Base-by-base conservation (phyloP, 208 protist species). In the Leishmania turanica region DNA sequence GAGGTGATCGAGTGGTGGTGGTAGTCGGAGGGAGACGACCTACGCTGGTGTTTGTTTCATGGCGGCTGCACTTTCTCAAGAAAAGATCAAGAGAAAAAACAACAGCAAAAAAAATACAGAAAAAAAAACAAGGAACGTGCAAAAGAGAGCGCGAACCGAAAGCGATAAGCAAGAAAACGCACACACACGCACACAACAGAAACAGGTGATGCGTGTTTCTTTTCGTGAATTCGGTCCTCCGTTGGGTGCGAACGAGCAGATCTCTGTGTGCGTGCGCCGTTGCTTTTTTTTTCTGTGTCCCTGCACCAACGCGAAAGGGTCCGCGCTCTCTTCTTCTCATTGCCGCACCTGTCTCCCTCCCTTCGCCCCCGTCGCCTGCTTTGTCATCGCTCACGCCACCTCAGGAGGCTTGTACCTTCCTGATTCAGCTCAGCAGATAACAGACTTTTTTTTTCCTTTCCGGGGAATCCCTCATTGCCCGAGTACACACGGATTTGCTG, bases 91-190 rank as follows among this genome's bases (percentile, higher is more conserved):
- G 21, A 45, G 21, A 27, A 9, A 0, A 49, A 15, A 5, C 24
- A 9, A 13, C 19, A 34, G 34, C 34, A 34, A 42, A 42, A 45
- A 47, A 71, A n/a, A 71, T 6, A 71, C 8, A 37, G 45, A 47
- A 51, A 8, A 47, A 51, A 8, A 47, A 51, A 8, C 9, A 34
- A 34, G 60, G 60, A 65, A 13, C 21, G 31, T 31, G 40, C 13
- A 71, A 31, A 51, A 71, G 9, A 71, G 47, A 82, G n/a, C 17
- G 19, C 24, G 34, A 80, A 80, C 37, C 31, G 56, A 34, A 79
- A 72, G 45, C 71, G 6, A 53, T 37, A 76, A 27, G 51, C 51
- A 78, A 24, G 56, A 13, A 68, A 8, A 78, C 47, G 40, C 1
- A 45, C 42, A 11, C 42, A 45, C 42, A 45, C 42, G 13, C 31